Conservation (phyloP, 2,329 filamentous ascomycete species). For the Cyclaneusma minus region DNA sequence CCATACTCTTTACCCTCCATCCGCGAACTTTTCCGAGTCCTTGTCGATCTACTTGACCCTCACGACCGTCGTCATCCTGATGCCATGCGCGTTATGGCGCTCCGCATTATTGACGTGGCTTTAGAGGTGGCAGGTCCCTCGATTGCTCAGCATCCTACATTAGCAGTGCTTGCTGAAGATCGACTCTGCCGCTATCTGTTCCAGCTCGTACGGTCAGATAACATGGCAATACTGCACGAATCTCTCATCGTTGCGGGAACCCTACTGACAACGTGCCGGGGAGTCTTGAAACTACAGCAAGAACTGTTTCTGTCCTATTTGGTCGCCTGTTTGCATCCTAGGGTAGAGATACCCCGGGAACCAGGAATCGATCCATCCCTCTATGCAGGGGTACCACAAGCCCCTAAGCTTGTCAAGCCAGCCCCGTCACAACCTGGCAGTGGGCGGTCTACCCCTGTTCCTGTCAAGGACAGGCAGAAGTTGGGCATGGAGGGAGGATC, state of each 20-base stretch:
- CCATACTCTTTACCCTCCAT: constrained; percentile 93
- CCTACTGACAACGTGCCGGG: constrained; percentile 75
- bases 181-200: constrained; percentile 88
- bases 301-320: constrained; percentile 91
- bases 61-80: constrained; percentile 88
- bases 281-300: constrained; percentile 86
- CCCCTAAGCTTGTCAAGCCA: constrained; percentile 74
- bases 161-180: constrained; percentile 81
- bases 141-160: constrained; percentile 78
- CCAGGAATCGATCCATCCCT: constrained; percentile 78
- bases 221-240: constrained; percentile 87
- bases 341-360: constrained; percentile 87
- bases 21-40: constrained; percentile 79
- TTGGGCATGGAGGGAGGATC: constrained; percentile 83
- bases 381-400: constrained; percentile 85
- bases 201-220: constrained; percentile 90
- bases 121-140: constrained; percentile 91
- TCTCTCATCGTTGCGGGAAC: constrained; percentile 86
- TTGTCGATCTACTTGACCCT: constrained; percentile 87
- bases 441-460: constrained; percentile 77
- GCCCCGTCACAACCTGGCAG: constrained; percentile 58
- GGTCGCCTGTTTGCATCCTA: constrained; percentile 82
- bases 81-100: constrained; percentile 90
- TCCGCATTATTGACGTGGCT: constrained; percentile 93
- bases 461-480: constrained; percentile 82